These are phyloP conservation scores for Thelephora terrestris DNA, from an alignment of 1,284 basidiomycete species.

Conservation along the genomic window DNA sequence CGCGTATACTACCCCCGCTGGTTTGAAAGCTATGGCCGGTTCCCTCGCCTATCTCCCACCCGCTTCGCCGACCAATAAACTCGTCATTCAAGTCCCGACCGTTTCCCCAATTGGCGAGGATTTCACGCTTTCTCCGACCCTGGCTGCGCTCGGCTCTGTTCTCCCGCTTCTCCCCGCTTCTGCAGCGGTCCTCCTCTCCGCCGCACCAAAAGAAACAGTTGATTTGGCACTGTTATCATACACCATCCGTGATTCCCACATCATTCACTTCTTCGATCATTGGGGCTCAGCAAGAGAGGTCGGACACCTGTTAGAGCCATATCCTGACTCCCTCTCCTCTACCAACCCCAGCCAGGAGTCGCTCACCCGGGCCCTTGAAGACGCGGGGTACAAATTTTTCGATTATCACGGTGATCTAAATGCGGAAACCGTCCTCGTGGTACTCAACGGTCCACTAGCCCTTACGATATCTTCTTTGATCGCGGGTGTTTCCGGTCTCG, in stretches of 20 bases:
- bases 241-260: constrained; percentile 48
- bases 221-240: constrained; percentile 66
- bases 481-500: constrained; percentile 36
- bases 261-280: constrained; percentile 75
- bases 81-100: constrained; percentile 72
- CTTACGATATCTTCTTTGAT: constrained; percentile 43
- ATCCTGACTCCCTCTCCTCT: constrained; percentile 16
- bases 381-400: constrained; percentile 53
- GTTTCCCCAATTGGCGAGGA: constrained; percentile 56
- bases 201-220: constrained; percentile 69
- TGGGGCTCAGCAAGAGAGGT: constrained; percentile 58
- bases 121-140: constrained; percentile 61
- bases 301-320: constrained; percentile 36
- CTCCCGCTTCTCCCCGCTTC: constrained; percentile 56
- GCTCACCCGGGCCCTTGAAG: constrained; percentile 37
- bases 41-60: constrained; percentile 57
- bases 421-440: constrained; percentile 49
- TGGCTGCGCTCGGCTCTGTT: constrained; percentile 55
- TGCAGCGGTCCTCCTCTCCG: constrained; percentile 72
- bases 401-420: constrained; percentile 54
- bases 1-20: constrained; percentile 67
- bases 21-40: constrained; percentile 69
- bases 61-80: constrained; percentile 48
- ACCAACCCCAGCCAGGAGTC: constrained; percentile 14
- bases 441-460: constrained; percentile 64